Evolutionary conservation across 2,329 filamentous ascomycete species (phyloP), one percentile per base, ranked within the genome.

Genomic region (Ceratocystis alfenasii): DNA sequence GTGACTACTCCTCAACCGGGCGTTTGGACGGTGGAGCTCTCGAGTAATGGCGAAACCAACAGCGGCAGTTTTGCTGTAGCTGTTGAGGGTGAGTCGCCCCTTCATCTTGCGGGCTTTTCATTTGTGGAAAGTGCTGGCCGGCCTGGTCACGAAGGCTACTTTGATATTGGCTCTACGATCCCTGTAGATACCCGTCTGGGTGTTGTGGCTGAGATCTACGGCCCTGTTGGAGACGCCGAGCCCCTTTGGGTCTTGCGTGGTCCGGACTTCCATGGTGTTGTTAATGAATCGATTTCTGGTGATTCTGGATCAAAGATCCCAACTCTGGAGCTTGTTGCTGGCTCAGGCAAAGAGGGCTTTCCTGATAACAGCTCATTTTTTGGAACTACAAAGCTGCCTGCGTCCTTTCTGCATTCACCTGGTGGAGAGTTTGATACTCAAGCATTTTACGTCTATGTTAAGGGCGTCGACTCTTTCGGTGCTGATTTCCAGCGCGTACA

Each of bases 141-240:
- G 12, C 20, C 41, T 12, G 68, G 65, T 5, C 68, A 69, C 22
- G 64, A 68, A 12, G 69, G 69, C 3, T 69, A 68, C 65, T 69
- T 69, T 59, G 62, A 53, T 22, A 57, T 69, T 30, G 66, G 67
- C 12, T 41, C 46, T 10, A 22, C 41, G 1, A 46, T 50, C 3
- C 66, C 68, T 5, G 60, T 63, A 5, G 65, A 67, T 1, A 68
- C 63, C 1, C 22, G 53, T 5, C 28, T 69, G 33, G 69, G 63
- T 2, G 48, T 65, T 17, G 62, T 65, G 1, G 66, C 68, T 8
- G 61, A 69, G 48, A 33, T 69, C 6, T 69, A 66, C 22, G 69
- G 67, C 8, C 64, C 67, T n/a, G 48, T 63, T 0, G 60, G 45
- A n/a, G 28, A n/a, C 3, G 53, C 46, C 8, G 55, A 62, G 10